These are phyloP conservation scores for Lophiotrema nucula DNA, from an alignment of 495 filamentous ascomycete species.

Conservation along the genomic window DNA sequence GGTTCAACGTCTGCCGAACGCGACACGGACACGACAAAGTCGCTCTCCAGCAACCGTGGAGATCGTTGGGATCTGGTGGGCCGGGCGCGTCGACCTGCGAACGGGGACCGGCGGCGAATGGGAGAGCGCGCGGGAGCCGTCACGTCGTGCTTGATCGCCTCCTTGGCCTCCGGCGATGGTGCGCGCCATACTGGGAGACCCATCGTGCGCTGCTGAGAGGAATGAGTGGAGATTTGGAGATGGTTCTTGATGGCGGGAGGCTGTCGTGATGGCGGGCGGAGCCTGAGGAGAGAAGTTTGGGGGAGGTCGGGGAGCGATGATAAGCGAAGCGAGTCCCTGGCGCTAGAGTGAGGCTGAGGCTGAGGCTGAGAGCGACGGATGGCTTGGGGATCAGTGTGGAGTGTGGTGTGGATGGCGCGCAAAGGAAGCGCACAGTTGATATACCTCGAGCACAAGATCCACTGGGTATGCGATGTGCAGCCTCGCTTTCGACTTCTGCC, in stretches of 20 bases:
- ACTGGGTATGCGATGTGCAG: no score
- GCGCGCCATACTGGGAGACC: constrained; percentile 73
- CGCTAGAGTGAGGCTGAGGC: constrained; percentile 16
- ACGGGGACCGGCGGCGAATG: constrained; percentile 56
- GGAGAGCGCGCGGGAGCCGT: constrained; percentile 66
- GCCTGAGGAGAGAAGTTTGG: constrained; percentile 14
- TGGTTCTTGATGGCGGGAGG: constrained; percentile 8
- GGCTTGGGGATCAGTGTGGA: neutral
- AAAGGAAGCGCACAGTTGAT: no score
- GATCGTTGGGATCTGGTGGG: constrained; percentile 24
- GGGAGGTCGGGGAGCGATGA: constrained; percentile 21
- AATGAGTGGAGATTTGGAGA: constrained; percentile 14
- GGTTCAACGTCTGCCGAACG: neutral
- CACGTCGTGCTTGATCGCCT: constrained; percentile 54
- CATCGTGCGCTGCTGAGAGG: constrained; percentile 52
- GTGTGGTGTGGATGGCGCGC: no score
- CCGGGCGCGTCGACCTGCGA: constrained; percentile 38
- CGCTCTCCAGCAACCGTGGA: constrained; percentile 11
- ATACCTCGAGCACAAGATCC: no score
- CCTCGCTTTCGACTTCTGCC: no score
- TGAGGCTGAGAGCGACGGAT: constrained; percentile 14
- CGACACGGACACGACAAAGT: constrained; percentile 16
- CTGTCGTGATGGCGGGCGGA: constrained; percentile 6
- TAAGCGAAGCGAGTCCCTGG: constrained; percentile 20
- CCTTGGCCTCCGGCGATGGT: constrained; percentile 57